These are phyloP conservation scores for Fusarium albosuccineum DNA, from an alignment of 2,329 filamentous ascomycete genomes.

Conservation along the genomic window DNA sequence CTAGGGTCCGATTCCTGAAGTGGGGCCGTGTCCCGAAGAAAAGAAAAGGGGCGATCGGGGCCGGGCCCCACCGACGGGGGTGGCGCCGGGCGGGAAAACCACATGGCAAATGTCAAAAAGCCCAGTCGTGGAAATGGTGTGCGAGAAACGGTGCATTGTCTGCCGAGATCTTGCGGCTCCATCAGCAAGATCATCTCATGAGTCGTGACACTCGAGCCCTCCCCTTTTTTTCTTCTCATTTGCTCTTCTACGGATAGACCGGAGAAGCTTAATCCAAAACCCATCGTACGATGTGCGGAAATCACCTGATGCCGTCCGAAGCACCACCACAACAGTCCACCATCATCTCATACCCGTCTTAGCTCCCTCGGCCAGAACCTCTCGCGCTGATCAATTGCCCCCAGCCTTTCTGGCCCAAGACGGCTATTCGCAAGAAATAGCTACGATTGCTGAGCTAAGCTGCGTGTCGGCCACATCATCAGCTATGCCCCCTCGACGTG, in stretches of 20 bases:
- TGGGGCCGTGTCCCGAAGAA: slow-evolving; percentile 15
- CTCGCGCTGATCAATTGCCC: slow-evolving; percentile 9
- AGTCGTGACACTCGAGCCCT: background rate
- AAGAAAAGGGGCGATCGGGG: slow-evolving; percentile 11
- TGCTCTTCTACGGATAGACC: background rate
- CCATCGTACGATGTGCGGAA: slow-evolving; percentile 37
- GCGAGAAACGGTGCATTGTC: background rate
- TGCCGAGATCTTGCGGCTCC: background rate
- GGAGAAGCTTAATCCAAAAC: slow-evolving; percentile 26
- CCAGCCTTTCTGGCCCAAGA: background rate
- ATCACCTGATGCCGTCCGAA: slow-evolving; percentile 37
- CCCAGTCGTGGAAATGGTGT: background rate
- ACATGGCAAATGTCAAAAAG: slow-evolving; percentile 1
- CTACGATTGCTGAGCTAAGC: slow-evolving; percentile 17
- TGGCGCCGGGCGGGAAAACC: background rate
- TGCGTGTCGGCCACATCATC: background rate
- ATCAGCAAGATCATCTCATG: background rate
- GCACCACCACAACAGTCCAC: slow-evolving; percentile 38
- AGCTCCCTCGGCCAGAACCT: background rate
- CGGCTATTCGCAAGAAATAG: slow-evolving; percentile 6
- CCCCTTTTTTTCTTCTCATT: background rate
- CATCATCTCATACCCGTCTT: slow-evolving; percentile 24
- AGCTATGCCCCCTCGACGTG: slow-evolving; percentile 7
- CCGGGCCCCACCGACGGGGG: background rate
- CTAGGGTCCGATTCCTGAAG: background rate